phyloP scores from a whole-genome alignment of 1,284 basidiomycete genomes.

The Rhodofomes roseus region DNA sequence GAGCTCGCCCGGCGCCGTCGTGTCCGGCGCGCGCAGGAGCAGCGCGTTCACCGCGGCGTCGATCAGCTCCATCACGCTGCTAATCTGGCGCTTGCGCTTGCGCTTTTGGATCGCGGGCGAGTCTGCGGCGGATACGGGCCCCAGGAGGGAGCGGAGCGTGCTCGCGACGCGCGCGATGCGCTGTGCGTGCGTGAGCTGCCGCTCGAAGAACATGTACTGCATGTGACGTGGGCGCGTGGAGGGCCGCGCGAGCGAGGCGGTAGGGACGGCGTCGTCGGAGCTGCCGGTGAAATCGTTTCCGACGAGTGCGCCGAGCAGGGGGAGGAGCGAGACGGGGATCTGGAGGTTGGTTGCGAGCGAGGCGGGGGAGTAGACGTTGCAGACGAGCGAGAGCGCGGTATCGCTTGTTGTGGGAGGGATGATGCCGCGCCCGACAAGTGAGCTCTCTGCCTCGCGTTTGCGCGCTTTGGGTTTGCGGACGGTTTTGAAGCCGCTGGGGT shows the following conservation, averaged over 20 bases:
- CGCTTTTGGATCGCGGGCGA: constrained; percentile 24
- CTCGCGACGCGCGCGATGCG: constrained; percentile 57
- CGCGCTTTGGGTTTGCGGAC: constrained; percentile 44
- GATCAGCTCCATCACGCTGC: constrained; percentile 73
- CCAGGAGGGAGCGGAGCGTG: constrained; percentile 50
- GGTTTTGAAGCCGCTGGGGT: constrained; percentile 58
- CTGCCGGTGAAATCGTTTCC: constrained; percentile 77
- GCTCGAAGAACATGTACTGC: constrained; percentile 68
- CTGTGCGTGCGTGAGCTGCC: constrained; percentile 47
- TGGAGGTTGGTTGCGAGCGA: constrained; percentile 43
- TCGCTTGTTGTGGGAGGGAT: constrained; percentile 45
- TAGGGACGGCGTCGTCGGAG: constrained; percentile 27
- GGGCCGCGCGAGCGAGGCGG: constrained; percentile 15
- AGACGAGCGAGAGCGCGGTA: constrained; percentile 40
- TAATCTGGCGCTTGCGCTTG: constrained; percentile 53
- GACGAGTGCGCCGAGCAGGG: constrained; percentile 80
- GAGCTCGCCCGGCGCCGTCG: constrained; percentile 56
- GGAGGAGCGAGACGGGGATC: constrained; percentile 65
- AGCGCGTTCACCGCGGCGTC: constrained; percentile 58
- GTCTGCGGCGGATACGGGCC: constrained; percentile 31
- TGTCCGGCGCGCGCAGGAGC: constrained; percentile 44
- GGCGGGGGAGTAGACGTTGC: constrained; percentile 62
- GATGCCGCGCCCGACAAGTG: constrained; percentile 37
- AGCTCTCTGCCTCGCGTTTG: constrained; percentile 24
- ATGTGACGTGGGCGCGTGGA: constrained; percentile 35